phyloP scores from a whole-genome alignment of 768 basidiomycete genomes.

The Hypsizygus marmoreus region DNA sequence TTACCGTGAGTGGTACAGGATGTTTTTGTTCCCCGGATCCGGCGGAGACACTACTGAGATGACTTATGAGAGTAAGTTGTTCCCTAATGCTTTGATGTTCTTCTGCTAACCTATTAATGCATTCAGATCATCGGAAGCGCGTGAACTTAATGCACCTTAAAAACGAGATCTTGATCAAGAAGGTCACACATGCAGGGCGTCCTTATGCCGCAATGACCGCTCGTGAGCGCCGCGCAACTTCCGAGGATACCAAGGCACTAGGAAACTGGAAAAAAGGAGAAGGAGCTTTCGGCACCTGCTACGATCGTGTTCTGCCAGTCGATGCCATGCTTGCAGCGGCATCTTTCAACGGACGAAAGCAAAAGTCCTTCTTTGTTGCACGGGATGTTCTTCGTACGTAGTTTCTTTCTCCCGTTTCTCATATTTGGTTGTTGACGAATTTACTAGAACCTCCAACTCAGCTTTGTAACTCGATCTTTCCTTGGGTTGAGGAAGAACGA shows the following conservation, averaged over 20 bases:
- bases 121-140: slow-evolving; percentile 26
- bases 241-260: slow-evolving; percentile 28
- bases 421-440: background rate
- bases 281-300: slow-evolving; percentile 16
- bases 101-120: background rate
- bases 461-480: slow-evolving; percentile 20
- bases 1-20: slow-evolving; percentile 27
- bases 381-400: slow-evolving; percentile 24
- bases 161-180: slow-evolving; percentile 24
- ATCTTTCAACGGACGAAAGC: no score
- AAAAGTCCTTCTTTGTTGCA: slow-evolving; percentile 26
- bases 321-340: no score
- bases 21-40: slow-evolving; percentile 23
- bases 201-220: slow-evolving; percentile 29
- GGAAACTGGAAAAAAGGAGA: slow-evolving; percentile 31
- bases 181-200: slow-evolving; percentile 29
- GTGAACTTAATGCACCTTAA: slow-evolving; percentile 24
- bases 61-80: slow-evolving; percentile 31
- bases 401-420: background rate
- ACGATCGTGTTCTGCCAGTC: no score
- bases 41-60: slow-evolving; percentile 15
- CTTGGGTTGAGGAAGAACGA: slow-evolving; percentile 27
- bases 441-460: slow-evolving; percentile 23
- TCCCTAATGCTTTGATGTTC: slow-evolving; percentile 1
- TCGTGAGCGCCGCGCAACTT: slow-evolving; percentile 28